A percentile compares a stretch with the other conserved stretches of the same genome.
Conservation (phyloP, 2,329 filamentous ascomycete species). For the Byssothecium circinans region DNA sequence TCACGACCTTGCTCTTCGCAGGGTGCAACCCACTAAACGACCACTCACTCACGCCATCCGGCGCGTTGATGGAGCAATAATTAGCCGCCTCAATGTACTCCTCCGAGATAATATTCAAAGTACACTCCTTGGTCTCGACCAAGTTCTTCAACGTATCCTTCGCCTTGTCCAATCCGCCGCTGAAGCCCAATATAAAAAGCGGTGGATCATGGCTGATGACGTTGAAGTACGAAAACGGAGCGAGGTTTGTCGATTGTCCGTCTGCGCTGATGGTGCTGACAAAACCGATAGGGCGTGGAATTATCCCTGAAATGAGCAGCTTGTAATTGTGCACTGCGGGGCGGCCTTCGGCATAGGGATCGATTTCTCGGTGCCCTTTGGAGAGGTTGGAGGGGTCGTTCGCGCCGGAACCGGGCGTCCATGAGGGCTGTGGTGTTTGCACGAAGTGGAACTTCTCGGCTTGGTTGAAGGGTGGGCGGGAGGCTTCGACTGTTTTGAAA, state of each 20-base stretch:
- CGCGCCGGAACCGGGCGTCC: constrained; percentile 67
- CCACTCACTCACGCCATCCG: constrained; percentile 79
- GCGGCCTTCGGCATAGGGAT: constrained; percentile 74
- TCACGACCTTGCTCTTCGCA: constrained; percentile 65
- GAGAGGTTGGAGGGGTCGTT: constrained; percentile 58
- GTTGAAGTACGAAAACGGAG: constrained; percentile 86
- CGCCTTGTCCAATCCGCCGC: constrained; percentile 58
- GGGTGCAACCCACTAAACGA: constrained; percentile 74
- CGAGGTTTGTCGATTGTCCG: constrained; percentile 71
- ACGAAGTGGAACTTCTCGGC: constrained; percentile 57
- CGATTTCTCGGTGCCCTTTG: constrained; percentile 72
- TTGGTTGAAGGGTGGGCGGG: constrained; percentile 63
- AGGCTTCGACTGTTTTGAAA: constrained; percentile 71
- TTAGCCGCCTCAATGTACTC: constrained; percentile 87
- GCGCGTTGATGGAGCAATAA: constrained; percentile 74
- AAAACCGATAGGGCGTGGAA: constrained; percentile 78
- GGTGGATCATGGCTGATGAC: constrained; percentile 85
- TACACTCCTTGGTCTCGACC: constrained; percentile 68
- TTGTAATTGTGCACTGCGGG: constrained; percentile 81
- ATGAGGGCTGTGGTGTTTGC: constrained; percentile 65
- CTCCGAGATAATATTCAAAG: constrained; percentile 84
- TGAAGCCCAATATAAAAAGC: constrained; percentile 69
- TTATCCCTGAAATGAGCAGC: constrained; percentile 78
- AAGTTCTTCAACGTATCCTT: constrained; percentile 84
- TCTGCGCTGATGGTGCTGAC: constrained; percentile 62